Evolutionary conservation across 768 basidiomycete genomes (phyloP).

Genomic region (Macrocybe gigantea): DNA sequence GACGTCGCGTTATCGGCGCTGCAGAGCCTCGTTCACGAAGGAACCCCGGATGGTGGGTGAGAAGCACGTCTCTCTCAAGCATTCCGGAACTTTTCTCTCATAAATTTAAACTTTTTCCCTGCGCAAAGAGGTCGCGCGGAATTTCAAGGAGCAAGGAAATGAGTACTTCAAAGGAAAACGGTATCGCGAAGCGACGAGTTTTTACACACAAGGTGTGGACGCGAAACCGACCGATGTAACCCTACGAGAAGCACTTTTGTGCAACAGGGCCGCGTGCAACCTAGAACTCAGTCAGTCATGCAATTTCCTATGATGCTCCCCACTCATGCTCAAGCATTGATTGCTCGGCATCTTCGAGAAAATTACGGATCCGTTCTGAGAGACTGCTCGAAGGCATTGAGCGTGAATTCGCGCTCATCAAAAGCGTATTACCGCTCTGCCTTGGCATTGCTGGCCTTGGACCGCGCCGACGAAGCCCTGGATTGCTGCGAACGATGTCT

Average conservation of each 20-base stretch:
- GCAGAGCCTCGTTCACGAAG: slow-evolving; percentile 83
- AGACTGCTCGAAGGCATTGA: slow-evolving; percentile 75
- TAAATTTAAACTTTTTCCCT: background rate
- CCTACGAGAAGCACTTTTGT: slow-evolving; percentile 63
- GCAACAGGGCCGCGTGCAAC: slow-evolving; percentile 93
- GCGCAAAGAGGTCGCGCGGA: slow-evolving; percentile 72
- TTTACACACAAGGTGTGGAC: slow-evolving; percentile 88
- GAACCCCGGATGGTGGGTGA: slow-evolving; percentile 87
- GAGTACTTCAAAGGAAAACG: slow-evolving; percentile 88
- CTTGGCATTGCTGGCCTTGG: slow-evolving; percentile 67
- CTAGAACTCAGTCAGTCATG: slow-evolving; percentile 67
- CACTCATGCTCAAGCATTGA: background rate
- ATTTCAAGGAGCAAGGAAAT: slow-evolving; percentile 95
- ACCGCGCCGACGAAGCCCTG: slow-evolving; percentile 71
- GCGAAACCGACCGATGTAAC: slow-evolving; percentile 64
- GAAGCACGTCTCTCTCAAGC: slow-evolving; percentile 2
- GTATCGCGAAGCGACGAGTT: slow-evolving; percentile 80
- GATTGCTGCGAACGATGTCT: slow-evolving; percentile 78
- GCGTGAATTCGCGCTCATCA: slow-evolving; percentile 53
- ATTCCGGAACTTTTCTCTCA: background rate
- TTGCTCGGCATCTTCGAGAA: slow-evolving; percentile 38
- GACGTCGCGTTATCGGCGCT: slow-evolving; percentile 73
- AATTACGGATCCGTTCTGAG: slow-evolving; percentile 84
- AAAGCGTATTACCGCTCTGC: slow-evolving; percentile 90
- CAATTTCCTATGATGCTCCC: background rate